A percentile compares a stretch with the other conserved stretches of the same genome.
phyloP scores from a whole-genome alignment of 2,329 filamentous ascomycete species.

The Aurifilum marmelostoma region DNA sequence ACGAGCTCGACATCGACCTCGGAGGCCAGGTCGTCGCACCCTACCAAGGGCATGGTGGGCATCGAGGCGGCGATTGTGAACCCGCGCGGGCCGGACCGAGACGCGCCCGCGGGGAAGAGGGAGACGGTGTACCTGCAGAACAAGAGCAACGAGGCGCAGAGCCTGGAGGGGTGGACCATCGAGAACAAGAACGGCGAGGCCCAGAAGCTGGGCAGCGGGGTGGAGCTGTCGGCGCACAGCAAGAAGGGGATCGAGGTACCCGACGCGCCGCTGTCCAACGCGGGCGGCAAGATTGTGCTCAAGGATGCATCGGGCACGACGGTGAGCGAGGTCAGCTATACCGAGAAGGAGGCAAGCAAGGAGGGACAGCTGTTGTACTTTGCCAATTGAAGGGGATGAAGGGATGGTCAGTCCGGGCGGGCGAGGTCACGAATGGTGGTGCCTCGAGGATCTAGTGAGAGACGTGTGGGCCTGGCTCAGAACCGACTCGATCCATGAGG shows the following conservation, averaged over 20 bases:
- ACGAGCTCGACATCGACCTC: conserved; percentile 12
- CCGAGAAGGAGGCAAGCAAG: conserved; percentile 30
- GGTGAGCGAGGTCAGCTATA: conserved; percentile 31
- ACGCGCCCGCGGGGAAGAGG: conserved; percentile 20
- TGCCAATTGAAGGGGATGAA: conserved; percentile 7
- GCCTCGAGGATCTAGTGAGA: no score
- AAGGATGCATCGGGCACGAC: conserved; percentile 27
- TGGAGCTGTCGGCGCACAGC: conserved; percentile 13
- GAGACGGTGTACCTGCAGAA: conserved; percentile 33
- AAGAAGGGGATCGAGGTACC: conserved; percentile 22
- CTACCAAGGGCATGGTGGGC: conserved; percentile 23
- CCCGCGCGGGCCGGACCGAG: conserved; percentile 30
- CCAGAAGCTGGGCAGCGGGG: conserved; percentile 18
- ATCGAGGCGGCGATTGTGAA: conserved; percentile 33
- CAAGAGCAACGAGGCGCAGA: conserved; percentile 15
- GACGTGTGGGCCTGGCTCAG: no score
- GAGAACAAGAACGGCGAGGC: conserved; percentile 28
- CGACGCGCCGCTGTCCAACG: conserved; percentile 29
- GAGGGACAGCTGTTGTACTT: conserved; percentile 31
- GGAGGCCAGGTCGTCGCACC: neutral
- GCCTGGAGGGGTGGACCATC: conserved; percentile 30
- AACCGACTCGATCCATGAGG: no score
- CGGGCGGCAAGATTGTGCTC: conserved; percentile 30
- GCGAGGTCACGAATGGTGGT: no score
- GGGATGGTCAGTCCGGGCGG: no score